Conservation (phyloP, 139 green algal genomes). For the Tetradesmus obliquus region DNA sequence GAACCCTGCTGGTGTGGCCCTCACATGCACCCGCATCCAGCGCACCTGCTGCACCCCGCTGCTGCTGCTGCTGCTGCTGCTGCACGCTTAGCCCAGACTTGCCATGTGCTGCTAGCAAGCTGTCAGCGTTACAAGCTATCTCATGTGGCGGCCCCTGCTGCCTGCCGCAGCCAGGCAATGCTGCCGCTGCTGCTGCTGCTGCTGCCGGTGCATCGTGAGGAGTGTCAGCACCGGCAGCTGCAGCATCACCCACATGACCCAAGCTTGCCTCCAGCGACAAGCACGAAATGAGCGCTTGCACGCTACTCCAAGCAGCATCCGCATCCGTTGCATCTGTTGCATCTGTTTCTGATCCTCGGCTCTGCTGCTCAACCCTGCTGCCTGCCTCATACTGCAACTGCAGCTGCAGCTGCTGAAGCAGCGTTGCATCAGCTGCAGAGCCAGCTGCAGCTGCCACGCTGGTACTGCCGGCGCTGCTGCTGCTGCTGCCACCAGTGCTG, state of each 20-base stretch:
- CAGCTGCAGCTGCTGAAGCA: background rate
- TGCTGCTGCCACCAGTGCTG: background rate
- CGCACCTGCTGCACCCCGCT: background rate
- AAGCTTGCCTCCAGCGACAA: background rate
- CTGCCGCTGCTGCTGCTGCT: background rate
- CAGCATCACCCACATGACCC: background rate
- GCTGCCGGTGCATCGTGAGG: background rate
- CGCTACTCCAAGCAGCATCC: background rate
- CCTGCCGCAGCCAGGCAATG: too few relatives aligned
- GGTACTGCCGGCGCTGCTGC: background rate
- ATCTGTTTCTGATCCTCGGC: background rate
- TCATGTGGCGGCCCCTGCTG: background rate
- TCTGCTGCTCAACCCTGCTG: background rate
- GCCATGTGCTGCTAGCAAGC: background rate
- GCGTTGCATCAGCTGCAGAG: background rate
- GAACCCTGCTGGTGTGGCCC: background rate
- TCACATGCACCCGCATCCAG: too few relatives aligned
- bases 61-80: too few relatives aligned
- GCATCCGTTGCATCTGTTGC: too few relatives aligned
- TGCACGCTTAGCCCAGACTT: background rate
- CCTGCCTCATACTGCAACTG: background rate
- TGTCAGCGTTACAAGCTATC: background rate
- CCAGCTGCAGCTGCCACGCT: background rate
- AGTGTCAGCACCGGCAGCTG: too few relatives aligned
- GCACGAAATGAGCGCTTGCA: background rate